Evolutionary conservation across 441 rosid species (phyloP).

Genomic region (Gossypium trilobum): DNA sequence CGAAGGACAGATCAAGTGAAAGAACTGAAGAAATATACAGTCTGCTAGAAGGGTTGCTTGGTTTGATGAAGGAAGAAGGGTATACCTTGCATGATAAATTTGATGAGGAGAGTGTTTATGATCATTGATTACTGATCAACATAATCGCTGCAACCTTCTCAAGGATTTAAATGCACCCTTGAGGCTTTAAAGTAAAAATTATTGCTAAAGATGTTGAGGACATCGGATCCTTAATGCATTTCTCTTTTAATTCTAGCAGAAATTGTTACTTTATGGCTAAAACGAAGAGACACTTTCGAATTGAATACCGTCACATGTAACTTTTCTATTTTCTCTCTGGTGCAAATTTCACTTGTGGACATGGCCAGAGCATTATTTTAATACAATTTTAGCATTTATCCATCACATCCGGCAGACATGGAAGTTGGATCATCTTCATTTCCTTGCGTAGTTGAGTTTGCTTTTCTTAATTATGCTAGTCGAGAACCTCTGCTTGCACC

Average conservation of each 20-base stretch:
- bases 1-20: constrained; percentile 35
- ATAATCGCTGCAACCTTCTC: background rate
- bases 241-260: background rate
- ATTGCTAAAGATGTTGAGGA: constrained; percentile 2
- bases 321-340: background rate
- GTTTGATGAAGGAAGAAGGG: constrained; percentile 38
- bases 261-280: background rate
- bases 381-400: constrained; percentile 1
- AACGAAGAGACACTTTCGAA: background rate
- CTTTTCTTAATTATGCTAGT: background rate
- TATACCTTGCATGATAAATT: constrained; percentile 24
- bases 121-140: background rate
- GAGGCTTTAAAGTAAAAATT: background rate
- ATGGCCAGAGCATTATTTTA: background rate
- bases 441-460: background rate
- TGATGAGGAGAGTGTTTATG: constrained; percentile 24
- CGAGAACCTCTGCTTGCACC: background rate
- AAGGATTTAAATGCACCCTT: background rate
- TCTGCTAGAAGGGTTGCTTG: constrained; percentile 33
- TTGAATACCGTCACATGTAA: background rate
- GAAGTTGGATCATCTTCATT: background rate
- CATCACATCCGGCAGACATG: constrained; percentile 5
- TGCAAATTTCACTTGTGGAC: background rate
- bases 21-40: constrained; percentile 31
- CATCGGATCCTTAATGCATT: background rate